Percentiles rank a stretch among this genome's conserved stretches.
Evolutionary conservation across 352 stramenopile species (phyloP).

Genomic region (Phytophthora ohioensis): DNA sequence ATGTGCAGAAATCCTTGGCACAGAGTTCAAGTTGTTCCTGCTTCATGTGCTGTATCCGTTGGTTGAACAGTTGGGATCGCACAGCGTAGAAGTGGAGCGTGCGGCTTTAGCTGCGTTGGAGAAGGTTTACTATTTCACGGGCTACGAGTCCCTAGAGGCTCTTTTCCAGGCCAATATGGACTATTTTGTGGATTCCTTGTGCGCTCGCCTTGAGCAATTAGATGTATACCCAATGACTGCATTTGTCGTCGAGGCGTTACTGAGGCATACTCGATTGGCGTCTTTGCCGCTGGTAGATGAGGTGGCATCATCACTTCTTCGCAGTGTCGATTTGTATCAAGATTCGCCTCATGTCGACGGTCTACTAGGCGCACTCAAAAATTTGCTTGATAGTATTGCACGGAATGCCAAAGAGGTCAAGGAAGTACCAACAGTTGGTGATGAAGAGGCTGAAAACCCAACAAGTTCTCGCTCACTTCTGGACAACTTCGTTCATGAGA

Average conservation of each 20-base stretch:
- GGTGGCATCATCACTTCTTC: conserved; percentile 72
- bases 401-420: conserved; percentile 21
- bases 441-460: conserved; percentile 2
- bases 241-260: conserved; percentile 77
- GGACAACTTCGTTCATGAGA: conserved; percentile 68
- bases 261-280: conserved; percentile 69
- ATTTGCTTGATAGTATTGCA: conserved; percentile 59
- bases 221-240: conserved; percentile 76
- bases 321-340: conserved; percentile 82
- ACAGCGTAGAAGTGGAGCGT: conserved; percentile 67
- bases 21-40: conserved; percentile 69
- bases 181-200: conserved; percentile 88
- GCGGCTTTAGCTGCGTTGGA: conserved; percentile 73
- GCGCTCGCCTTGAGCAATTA: conserved; percentile 72
- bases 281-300: conserved; percentile 83
- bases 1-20: conserved; percentile 68
- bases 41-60: conserved; percentile 82
- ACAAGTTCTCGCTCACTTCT: conserved; percentile 40
- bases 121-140: conserved; percentile 71
- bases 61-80: conserved; percentile 84
- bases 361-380: conserved; percentile 70
- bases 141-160: conserved; percentile 61
- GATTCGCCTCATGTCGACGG: conserved; percentile 57
- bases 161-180: conserved; percentile 88
- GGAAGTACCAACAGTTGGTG: conserved; percentile 8